A percentile compares a stretch with the other conserved stretches of the same genome.
These are phyloP conservation scores for Penicillium sp. DNA, from an alignment of 2,329 filamentous ascomycete genomes.

Conservation along the genomic window DNA sequence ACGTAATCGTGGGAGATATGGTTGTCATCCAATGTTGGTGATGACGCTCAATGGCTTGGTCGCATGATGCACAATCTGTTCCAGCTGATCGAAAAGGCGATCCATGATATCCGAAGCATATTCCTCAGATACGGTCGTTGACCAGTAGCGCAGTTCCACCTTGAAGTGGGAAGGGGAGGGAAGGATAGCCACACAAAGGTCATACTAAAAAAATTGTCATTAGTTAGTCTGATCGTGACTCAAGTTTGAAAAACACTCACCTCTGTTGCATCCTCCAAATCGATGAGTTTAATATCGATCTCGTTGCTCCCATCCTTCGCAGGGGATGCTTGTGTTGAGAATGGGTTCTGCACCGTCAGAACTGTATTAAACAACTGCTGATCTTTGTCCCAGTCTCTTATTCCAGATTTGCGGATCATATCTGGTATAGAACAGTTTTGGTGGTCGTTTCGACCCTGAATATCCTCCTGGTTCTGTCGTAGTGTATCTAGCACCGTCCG, in stretches of 20 bases:
- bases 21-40: background rate
- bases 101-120: background rate
- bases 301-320: background rate
- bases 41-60: background rate
- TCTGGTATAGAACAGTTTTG: background rate
- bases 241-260: background rate
- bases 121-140: background rate
- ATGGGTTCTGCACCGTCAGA: background rate
- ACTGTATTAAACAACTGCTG: background rate
- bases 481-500: background rate
- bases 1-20: background rate
- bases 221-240: background rate
- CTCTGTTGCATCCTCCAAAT: background rate
- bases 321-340: background rate
- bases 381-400: background rate
- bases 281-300: background rate
- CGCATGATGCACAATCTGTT: background rate
- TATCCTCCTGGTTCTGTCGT: background rate
- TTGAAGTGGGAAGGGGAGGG: background rate
- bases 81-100: background rate
- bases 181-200: background rate
- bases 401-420: background rate
- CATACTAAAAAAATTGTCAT: background rate
- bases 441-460: background rate
- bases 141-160: slow-evolving; percentile 2